A percentile compares a stretch with the other conserved stretches of the same genome.
These are phyloP conservation scores for Sphaerulina vaccinii DNA, from an alignment of 2,329 filamentous ascomycete species.

Conservation along the genomic window DNA sequence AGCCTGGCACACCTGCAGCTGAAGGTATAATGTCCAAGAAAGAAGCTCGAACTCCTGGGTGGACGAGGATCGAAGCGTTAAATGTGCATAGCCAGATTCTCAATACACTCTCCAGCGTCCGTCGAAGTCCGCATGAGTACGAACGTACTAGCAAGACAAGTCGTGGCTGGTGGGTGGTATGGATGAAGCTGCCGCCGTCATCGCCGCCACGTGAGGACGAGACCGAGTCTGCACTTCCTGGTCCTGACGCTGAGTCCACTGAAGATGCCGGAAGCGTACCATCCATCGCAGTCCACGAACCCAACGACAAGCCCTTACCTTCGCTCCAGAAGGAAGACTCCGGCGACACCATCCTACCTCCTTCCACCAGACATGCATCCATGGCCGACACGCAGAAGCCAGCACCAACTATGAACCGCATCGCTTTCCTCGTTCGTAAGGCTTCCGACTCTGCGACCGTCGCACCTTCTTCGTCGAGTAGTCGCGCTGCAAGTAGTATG, in stretches of 20 bases:
- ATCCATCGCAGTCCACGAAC: neutral
- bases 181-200: constrained; percentile 55
- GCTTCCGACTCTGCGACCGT: constrained; percentile 25
- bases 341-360: constrained; percentile 14
- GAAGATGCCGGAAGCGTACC: neutral
- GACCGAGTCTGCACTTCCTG: neutral
- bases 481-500: constrained; percentile 33
- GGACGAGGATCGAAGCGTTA: constrained; percentile 59
- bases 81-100: constrained; percentile 62
- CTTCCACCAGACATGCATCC: constrained; percentile 15
- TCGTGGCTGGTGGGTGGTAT: constrained; percentile 67
- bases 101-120: constrained; percentile 55
- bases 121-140: constrained; percentile 48
- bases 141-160: constrained; percentile 63
- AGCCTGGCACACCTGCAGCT: constrained; percentile 47
- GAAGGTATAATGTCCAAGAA: constrained; percentile 37
- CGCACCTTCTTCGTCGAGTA: constrained; percentile 14
- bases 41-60: constrained; percentile 34
- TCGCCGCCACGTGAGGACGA: constrained; percentile 9
- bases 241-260: neutral
- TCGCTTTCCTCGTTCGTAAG: constrained; percentile 45
- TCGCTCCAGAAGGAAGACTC: constrained; percentile 14
- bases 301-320: neutral
- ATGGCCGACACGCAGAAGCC: constrained; percentile 9
- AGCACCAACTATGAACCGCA: constrained; percentile 33